Base-by-base conservation (phyloP, 805 yeast genomes). In the Clavispora santaluciae region DNA sequence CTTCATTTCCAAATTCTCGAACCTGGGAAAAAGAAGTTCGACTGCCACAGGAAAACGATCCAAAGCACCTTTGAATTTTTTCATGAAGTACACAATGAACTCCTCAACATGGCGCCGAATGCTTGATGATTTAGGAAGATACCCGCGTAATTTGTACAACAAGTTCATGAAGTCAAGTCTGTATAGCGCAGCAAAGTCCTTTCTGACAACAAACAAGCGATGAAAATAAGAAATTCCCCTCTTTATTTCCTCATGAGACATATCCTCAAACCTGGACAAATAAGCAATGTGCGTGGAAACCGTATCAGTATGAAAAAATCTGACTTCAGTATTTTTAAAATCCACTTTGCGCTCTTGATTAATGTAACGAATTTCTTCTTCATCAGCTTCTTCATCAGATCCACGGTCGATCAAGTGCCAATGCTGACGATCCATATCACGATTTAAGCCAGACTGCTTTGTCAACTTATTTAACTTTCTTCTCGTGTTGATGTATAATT, bases 101-200 rank as follows among this genome's bases (percentile, higher is more conserved):
- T 79, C 76, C 26, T 79, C 81, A 10, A 84, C 74, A 41, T 83
- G 88, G 22, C 65, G 68, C 43, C 87, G 67, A 4, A 79, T 66
- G 12, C 62, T 56, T 0, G 79, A 61, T 0, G 61, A 47, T 33
- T 64, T 59, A 1, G 79, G 72, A 13, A 81, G 60, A 6, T 81
- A 79, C 23, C 66, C 65, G 21, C 72, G 54, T 13, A 73, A 58
- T 28, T 69, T 71, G 10, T 79, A 64, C 6, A 84, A 62, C 51
- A 84, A 64, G 21, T 74, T 52, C 73, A 91, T 75, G 55, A 93
- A 79, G 56, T 90, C 96, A 24, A 93, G 56, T 38, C 96, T 67
- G 51, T 72, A 81, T 24, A 86, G 59, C 0, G 80, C 66, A 31
- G 80, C 78, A 38, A 70, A 73, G 42, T 84, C 82, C 30, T 78